Conservation (phyloP, 2,329 filamentous ascomycete genomes). For the Leptodontidium sp. region DNA sequence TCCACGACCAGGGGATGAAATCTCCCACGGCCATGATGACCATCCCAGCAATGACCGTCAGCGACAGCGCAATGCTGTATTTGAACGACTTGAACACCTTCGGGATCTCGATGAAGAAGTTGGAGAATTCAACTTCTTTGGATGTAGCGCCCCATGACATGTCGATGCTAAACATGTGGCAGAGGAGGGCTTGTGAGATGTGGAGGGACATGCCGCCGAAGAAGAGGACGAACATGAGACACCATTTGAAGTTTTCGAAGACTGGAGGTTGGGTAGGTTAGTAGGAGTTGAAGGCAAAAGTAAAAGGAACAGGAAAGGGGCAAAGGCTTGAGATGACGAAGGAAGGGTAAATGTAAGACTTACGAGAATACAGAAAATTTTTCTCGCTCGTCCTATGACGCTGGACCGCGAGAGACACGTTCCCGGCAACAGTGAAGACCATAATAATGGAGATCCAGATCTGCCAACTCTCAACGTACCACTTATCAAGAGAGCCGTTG, state of each 20-base stretch:
- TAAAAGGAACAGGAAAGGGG: no score
- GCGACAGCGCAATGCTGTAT: conserved; percentile 49
- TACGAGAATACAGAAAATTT: conserved; percentile 59
- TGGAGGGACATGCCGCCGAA: conserved; percentile 82
- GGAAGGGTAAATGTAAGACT: neutral
- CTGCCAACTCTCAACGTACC: conserved; percentile 80
- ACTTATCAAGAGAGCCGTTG: conserved; percentile 80
- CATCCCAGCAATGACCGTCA: conserved; percentile 62
- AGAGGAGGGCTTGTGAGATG: conserved; percentile 78
- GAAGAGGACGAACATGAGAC: conserved; percentile 78
- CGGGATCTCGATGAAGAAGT: conserved; percentile 84
- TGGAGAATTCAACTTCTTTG: conserved; percentile 82
- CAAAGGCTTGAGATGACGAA: no score
- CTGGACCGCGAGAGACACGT: conserved; percentile 74
- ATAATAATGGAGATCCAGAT: conserved; percentile 83
- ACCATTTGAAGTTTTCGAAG: conserved; percentile 76
- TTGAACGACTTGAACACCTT: conserved; percentile 80
- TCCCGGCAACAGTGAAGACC: conserved; percentile 78
- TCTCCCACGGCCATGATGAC: conserved; percentile 69
- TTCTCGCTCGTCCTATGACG: conserved; percentile 74
- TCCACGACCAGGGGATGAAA: conserved; percentile 71
- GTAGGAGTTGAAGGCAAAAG: neutral
- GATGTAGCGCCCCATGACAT: conserved; percentile 87
- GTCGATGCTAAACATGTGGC: conserved; percentile 85
- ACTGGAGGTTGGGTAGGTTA: conserved; percentile 40